Base-by-base conservation (phyloP, 148 eudicot species). In the Pouteria glomerata region DNA sequence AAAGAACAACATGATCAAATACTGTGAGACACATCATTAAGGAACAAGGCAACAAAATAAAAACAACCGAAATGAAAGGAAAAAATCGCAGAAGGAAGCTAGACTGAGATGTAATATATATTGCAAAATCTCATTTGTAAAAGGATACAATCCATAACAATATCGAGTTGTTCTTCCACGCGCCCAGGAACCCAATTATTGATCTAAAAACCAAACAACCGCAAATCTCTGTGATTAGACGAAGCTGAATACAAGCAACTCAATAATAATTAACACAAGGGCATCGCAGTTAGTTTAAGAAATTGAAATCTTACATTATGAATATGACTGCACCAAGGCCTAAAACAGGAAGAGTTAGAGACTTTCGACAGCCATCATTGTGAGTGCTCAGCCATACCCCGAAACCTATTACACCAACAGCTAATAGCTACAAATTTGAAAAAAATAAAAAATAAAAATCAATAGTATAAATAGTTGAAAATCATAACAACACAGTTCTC, bases 111-210 rank as follows among this genome's bases (percentile, higher is more conserved):
- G 18, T 10, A 63, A 70, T 29, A 15, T 13, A 63, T 31, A 63
- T 63, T 19, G 15, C 39, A 24, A 18, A n/a, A 30, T 14, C 29
- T 64, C 26, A 39, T 18, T 63, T 69, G 6, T 2, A 16, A 55
- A 76, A 87, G 90, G 95, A 91, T 94, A 94, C 98, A 70, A 91
- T 86, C 98, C 98, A 91, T 66, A 94, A 78, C 68, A 91, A 74
- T 67, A 94, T 80, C 78, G 92, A 79, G 79, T 87, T 94, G 34
- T 82, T 94, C 97, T 91, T 94, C 89, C 66, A 64, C 14, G 98
- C 98, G 12, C 98, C 98, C 79, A 94, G 66, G 78, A 87, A 94
- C 59, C 98, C 98, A 51, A 94, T 79, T 23, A 94, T 71, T 57
- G 98, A 94, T 86, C 98, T 94, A 86, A 47, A 78, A 52, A 44